Base-by-base conservation (phyloP, 306 rosid species). In the Vicia faba region DNA sequence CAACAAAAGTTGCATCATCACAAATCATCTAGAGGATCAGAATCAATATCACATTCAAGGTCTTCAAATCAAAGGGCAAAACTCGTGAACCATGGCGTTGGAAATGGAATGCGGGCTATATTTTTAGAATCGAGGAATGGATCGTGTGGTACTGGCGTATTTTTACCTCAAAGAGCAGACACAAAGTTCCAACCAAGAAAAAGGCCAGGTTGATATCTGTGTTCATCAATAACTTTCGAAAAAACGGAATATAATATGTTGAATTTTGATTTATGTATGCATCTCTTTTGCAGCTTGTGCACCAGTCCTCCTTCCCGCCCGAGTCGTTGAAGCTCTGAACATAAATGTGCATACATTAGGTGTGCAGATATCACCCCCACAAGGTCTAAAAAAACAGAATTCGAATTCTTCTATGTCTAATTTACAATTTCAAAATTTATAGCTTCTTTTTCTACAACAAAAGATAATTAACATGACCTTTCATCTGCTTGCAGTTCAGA, bases 91-190 rank as follows among this genome's bases (percentile, higher is more conserved):
- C 84, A 82, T 41, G 89, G 96, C 48, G 66, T 68, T 58, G 95
- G 95, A 61, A 74, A 70, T 36, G 96, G 95, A 78, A 87, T 92
- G 95, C 88, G 83, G 79, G 96, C 86, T 7, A 63, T 89, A 16
- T 92, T 92, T 76, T 67, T 92, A 36, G 92, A 78, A 66, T 81
- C 86, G 4, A 58, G 70, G 61, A 74, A 70, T 56, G 78, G 64
- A 64, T 81, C 88, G 12, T 61, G 88, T 45, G 98, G 98, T 39
- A 89, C 96, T 4, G 95, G 98, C 23, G 92, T 92, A 14, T 92
- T 89, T 74, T 89, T 92, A 69, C 98, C 98, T 7, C 95, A 85
- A 23, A 60, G 69, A 44, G 60, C 77, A 10, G 85, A 75, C 80
- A 16, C 81, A 72, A 75, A 72, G 61, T 63, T 61, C 66, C 77